phyloP scores from a whole-genome alignment of 495 filamentous ascomycete species.

The Penicillium subrubescens region DNA sequence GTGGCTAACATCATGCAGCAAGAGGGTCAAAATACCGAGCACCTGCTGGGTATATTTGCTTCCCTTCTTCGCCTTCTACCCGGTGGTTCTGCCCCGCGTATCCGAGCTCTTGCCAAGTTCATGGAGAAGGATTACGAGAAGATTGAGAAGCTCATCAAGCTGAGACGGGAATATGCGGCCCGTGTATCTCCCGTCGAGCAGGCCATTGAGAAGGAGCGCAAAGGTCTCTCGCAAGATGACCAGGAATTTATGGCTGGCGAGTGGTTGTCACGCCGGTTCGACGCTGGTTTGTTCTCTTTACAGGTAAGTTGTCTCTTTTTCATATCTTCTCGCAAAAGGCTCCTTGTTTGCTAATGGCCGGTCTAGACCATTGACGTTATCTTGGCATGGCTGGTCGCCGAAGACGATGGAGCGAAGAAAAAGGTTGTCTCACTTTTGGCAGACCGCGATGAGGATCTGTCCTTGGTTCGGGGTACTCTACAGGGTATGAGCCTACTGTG shows the following conservation, averaged over 20 bases:
- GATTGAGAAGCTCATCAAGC: slow-evolving; percentile 64
- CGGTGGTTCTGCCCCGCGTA: slow-evolving; percentile 74
- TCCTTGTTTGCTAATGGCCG: neutral
- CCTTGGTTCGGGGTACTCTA: slow-evolving; percentile 65
- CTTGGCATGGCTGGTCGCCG: slow-evolving; percentile 88
- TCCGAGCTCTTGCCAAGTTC: slow-evolving; percentile 89
- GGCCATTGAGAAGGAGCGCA: slow-evolving; percentile 62
- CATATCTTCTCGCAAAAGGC: neutral
- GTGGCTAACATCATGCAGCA: slow-evolving; percentile 44
- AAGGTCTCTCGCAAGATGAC: slow-evolving; percentile 50
- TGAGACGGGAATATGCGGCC: slow-evolving; percentile 71
- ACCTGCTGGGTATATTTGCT: slow-evolving; percentile 86
- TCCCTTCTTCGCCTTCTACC: slow-evolving; percentile 80
- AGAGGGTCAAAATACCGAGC: slow-evolving; percentile 72
- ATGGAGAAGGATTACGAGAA: slow-evolving; percentile 94
- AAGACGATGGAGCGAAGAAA: slow-evolving; percentile 77
- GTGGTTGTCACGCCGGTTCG: slow-evolving; percentile 81
- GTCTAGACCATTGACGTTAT: slow-evolving; percentile 77
- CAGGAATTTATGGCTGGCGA: slow-evolving; percentile 70
- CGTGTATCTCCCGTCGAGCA: slow-evolving; percentile 66
- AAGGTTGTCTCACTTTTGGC: slow-evolving; percentile 65
- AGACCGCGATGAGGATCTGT: slow-evolving; percentile 67
- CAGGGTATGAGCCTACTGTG: slow-evolving; percentile 51
- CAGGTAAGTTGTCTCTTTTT: slow-evolving; percentile 48
- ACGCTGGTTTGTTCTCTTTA: slow-evolving; percentile 82